Percentiles rank a stretch among this genome's conserved stretches.
phyloP scores from a whole-genome alignment of 176 grass and related monocot species.

The Pharus latifolius region DNA sequence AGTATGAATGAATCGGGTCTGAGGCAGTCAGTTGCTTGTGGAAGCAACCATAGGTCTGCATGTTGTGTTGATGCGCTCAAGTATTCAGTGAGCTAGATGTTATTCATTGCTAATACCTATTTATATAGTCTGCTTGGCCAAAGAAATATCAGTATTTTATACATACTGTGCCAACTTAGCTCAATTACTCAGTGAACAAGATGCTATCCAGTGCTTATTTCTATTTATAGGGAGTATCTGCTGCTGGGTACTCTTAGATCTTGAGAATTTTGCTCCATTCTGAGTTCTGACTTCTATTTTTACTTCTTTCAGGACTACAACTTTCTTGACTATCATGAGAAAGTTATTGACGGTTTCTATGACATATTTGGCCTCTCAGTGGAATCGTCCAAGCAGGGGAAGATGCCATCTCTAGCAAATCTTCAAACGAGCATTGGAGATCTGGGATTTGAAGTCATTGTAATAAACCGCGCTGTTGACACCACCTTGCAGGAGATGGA shows the following conservation, averaged over 20 bases:
- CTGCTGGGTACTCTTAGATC: background rate
- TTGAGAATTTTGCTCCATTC: slow-evolving; percentile 4
- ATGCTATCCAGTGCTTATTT: background rate
- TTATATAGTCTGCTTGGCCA: background rate
- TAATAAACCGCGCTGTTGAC: slow-evolving; percentile 88
- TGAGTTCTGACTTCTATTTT: background rate
- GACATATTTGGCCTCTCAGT: slow-evolving; percentile 72
- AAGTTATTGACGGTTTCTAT: slow-evolving; percentile 93
- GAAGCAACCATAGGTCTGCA: background rate
- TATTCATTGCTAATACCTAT: background rate
- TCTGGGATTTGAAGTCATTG: slow-evolving; percentile 96
- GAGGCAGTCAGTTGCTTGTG: background rate
- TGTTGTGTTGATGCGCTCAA: background rate
- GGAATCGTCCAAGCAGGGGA: slow-evolving; percentile 55
- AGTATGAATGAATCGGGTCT: background rate
- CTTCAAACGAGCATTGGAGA: slow-evolving; percentile 90
- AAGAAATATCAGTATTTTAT: background rate
- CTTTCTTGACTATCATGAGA: slow-evolving; percentile 95
- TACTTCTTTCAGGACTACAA: slow-evolving; percentile 68
- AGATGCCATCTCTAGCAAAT: slow-evolving; percentile 78
- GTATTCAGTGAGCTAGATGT: slow-evolving; percentile 1
- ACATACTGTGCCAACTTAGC: background rate
- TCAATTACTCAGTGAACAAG: background rate
- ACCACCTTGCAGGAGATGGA: slow-evolving; percentile 76
- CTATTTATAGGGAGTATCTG: background rate